These are phyloP conservation scores for Tuber aestivum DNA, from an alignment of 495 filamentous ascomycete species.

Conservation along the genomic window DNA sequence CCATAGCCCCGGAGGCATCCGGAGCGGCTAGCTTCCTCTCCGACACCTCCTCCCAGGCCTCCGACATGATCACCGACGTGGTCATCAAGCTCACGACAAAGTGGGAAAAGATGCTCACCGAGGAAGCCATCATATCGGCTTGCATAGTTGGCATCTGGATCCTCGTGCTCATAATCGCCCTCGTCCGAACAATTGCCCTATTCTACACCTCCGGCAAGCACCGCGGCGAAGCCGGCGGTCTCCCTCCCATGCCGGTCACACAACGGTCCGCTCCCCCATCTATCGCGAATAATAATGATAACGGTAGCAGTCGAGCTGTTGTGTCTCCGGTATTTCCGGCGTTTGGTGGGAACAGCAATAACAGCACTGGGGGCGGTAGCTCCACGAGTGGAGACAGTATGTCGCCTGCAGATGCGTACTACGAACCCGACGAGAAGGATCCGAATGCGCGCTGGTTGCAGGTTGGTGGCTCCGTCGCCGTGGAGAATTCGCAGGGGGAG, in stretches of 20 bases:
- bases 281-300: background rate
- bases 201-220: slow-evolving; percentile 51
- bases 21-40: slow-evolving; percentile 67
- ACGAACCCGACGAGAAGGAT: slow-evolving; percentile 8
- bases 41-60: slow-evolving; percentile 59
- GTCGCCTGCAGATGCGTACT: slow-evolving; percentile 15
- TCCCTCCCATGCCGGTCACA: background rate
- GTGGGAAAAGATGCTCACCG: slow-evolving; percentile 58
- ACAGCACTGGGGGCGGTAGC: slow-evolving; percentile 15
- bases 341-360: slow-evolving; percentile 14
- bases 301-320: background rate
- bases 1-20: slow-evolving; percentile 52
- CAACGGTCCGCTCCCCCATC: background rate
- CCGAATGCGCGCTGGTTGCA: slow-evolving; percentile 25
- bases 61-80: slow-evolving; percentile 73
- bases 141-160: slow-evolving; percentile 68
- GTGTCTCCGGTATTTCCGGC: slow-evolving; percentile 16
- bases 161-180: slow-evolving; percentile 65
- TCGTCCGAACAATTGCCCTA: slow-evolving; percentile 58
- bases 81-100: slow-evolving; percentile 59
- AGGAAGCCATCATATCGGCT: slow-evolving; percentile 70
- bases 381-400: slow-evolving; percentile 5
- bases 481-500: slow-evolving; percentile 15
- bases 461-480: slow-evolving; percentile 15
- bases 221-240: slow-evolving; percentile 50